Evolutionary conservation across 2,329 filamentous ascomycete genomes (phyloP).

Genomic region (Cadophora gregata): DNA sequence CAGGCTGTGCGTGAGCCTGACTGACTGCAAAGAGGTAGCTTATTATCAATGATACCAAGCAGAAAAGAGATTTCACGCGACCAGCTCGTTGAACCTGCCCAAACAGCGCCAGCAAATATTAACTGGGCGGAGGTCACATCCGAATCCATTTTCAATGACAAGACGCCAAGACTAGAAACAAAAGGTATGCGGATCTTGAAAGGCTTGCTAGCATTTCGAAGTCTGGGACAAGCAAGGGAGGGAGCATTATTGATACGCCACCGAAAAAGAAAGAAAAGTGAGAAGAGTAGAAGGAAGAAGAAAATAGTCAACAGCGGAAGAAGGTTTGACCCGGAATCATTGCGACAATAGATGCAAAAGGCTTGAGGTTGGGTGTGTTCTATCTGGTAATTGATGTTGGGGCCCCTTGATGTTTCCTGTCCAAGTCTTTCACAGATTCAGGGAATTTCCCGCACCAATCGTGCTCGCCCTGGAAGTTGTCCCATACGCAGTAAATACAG

Average conservation of each 20-base stretch:
- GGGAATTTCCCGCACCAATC: neutral
- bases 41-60: conserved; percentile 5
- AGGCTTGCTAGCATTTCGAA: neutral
- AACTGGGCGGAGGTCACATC: conserved; percentile 1
- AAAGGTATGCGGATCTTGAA: neutral
- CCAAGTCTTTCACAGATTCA: neutral
- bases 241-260: neutral
- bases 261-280: no score
- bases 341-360: neutral
- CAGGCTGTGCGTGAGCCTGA: neutral
- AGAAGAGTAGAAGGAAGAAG: no score
- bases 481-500: neutral
- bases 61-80: neutral
- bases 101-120: neutral
- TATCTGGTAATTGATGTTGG: no score
- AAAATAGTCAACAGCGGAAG: neutral
- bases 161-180: conserved; percentile 11
- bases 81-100: neutral
- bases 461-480: neutral
- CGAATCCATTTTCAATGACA: neutral
- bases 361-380: no score
- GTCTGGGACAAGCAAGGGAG: neutral
- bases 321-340: neutral
- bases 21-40: neutral
- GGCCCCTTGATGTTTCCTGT: no score